Evolutionary conservation across 176 grass and related monocot species (phyloP), one percentile per base, ranked within the genome.

Genomic region (Microstegium vimineum): DNA sequence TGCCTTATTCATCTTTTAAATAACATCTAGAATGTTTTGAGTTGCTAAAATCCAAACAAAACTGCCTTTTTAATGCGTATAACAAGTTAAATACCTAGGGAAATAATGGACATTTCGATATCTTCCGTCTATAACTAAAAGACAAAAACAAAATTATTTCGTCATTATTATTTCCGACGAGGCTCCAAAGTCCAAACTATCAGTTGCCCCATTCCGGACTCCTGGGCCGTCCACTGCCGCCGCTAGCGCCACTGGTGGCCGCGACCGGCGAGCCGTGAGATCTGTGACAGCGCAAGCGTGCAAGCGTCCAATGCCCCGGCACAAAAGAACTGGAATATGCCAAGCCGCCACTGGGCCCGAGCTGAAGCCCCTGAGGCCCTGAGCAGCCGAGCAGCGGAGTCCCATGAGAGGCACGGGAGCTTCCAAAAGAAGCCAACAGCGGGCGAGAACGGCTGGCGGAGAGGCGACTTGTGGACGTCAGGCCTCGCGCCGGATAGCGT

Each of bases 401-500:
- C 20, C 35, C 67, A 79, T 25, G 76, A 52, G 66, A 79, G 64
- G 17, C 81, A 75, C 71, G 71, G 5, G 62, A 56, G 62, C 61
- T 47, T 62, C 74, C 38, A 62, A 83, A 18, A 18, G 14, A 56
- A 83, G 49, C 71, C 5, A 54, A 34, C 28, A 66, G 38, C 10
- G 0, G 37, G 17, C 5, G 49, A 57, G 22, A 30, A 23, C 20
- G 7, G 57, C 41, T 28, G 63, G 62, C 43, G 32, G 27, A 0
- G 47, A 2, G 52, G 41, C 64, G 75, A 84, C 81, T 81, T 84
- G 87, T 91, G 90, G 90, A 88, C 78, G 66, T 54, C 59, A 73
- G 74, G 57, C 59, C 72, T 80, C 78, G 8, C 77, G 67, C 46
- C 68, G 82, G 90, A 91, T 91, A 88, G 84, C 82, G 82, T 69